phyloP scores from a whole-genome alignment of 306 rosid genomes.

The Cicer judaicum region DNA sequence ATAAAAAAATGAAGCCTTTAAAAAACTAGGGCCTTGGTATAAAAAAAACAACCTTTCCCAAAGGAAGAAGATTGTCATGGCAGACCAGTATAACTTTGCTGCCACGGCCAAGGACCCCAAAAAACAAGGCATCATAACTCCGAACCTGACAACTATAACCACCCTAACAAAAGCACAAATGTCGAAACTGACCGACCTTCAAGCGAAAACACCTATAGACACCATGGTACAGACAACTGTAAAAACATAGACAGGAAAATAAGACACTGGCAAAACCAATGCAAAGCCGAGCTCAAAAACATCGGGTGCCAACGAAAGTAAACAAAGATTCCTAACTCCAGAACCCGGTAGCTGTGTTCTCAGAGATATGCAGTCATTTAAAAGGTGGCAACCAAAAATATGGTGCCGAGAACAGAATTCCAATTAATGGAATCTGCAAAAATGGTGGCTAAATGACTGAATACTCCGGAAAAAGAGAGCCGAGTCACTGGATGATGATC shows the following conservation, averaged over 20 bases:
- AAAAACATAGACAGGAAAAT: conserved; percentile 44
- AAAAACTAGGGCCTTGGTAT: conserved; percentile 66
- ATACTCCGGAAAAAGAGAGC: conserved; percentile 66
- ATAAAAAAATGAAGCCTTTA: conserved; percentile 64
- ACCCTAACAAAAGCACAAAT: conserved; percentile 34
- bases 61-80: conserved; percentile 62
- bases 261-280: conserved; percentile 52
- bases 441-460: conserved; percentile 59
- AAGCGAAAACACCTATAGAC: conserved; percentile 53
- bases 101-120: conserved; percentile 85
- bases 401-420: conserved; percentile 72
- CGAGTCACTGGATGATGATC: conserved; percentile 54
- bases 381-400: conserved; percentile 47
- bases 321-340: conserved; percentile 57
- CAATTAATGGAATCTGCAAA: conserved; percentile 67
- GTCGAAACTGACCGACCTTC: conserved; percentile 54
- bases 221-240: conserved; percentile 44
- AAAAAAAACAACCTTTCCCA: conserved; percentile 61
- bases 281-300: conserved; percentile 54
- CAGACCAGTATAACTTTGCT: conserved; percentile 67
- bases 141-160: conserved; percentile 62
- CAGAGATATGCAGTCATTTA: conserved; percentile 63
- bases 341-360: conserved; percentile 59
- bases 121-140: conserved; percentile 63
- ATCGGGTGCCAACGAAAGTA: conserved; percentile 52